phyloP scores from a whole-genome alignment of 2,329 filamentous ascomycete species.

The Phialophora macrospora region DNA sequence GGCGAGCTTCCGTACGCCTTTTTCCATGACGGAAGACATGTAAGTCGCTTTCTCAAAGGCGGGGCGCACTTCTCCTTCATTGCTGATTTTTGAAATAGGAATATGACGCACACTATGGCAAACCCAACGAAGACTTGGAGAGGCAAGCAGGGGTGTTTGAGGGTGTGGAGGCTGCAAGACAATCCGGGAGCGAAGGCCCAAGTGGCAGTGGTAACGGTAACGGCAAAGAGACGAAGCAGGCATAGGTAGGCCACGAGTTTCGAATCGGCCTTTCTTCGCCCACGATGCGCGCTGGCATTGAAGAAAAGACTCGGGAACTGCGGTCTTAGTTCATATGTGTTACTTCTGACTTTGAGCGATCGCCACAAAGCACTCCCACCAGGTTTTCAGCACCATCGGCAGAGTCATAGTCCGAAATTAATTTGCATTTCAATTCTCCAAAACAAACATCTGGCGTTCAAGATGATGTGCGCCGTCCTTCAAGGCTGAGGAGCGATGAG shows the following conservation, averaged over 20 bases:
- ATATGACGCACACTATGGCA: conserved; percentile 23
- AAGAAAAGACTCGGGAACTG: not conserved
- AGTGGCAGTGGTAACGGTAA: conserved; percentile 10
- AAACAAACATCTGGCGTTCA: not conserved
- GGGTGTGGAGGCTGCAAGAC: conserved; percentile 23
- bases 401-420: not conserved
- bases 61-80: not conserved
- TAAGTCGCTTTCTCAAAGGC: not conserved
- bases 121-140: conserved; percentile 16
- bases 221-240: conserved; percentile 29
- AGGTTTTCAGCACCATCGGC: not conserved
- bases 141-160: conserved; percentile 26
- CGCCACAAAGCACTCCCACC: not conserved
- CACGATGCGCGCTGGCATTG: too few species aligned
- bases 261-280: not conserved
- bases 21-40: conserved; percentile 39
- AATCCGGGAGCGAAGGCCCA: conserved; percentile 27
- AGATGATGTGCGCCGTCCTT: not conserved
- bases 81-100: conserved; percentile 15
- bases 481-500: not conserved
- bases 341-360: not conserved
- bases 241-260: conserved; percentile 14
- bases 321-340: not conserved
- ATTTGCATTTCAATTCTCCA: not conserved
- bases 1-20: conserved; percentile 53